These are phyloP conservation scores for Aphanomyces euteiches DNA, from an alignment of 352 stramenopile species.

Conservation along the genomic window DNA sequence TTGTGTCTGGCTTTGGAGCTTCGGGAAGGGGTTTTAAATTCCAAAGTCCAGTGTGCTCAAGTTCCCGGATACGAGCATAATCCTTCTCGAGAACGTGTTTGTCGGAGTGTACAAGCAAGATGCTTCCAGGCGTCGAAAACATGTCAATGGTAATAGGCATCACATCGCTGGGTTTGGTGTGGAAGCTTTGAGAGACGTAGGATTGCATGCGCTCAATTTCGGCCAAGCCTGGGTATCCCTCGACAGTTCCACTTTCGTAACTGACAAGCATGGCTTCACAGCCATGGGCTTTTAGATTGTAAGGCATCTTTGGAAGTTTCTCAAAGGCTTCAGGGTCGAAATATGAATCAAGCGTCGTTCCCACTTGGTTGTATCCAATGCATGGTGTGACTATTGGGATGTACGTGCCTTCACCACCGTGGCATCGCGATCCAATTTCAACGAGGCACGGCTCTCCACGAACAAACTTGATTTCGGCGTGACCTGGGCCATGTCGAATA, in stretches of 20 bases:
- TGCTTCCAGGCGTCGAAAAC: slow-evolving; percentile 83
- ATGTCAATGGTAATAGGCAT: slow-evolving; percentile 83
- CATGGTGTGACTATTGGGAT: slow-evolving; percentile 82
- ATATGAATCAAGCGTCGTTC: slow-evolving; percentile 85
- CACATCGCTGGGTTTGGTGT: slow-evolving; percentile 55
- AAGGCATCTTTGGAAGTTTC: slow-evolving; percentile 46
- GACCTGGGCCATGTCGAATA: slow-evolving; percentile 74
- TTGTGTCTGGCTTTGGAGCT: neutral
- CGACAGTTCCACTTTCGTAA: slow-evolving; percentile 80
- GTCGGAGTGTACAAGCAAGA: slow-evolving; percentile 80
- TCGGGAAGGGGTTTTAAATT: slow-evolving; percentile 30
- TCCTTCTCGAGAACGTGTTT: slow-evolving; percentile 69
- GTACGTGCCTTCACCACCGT: slow-evolving; percentile 93
- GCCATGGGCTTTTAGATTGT: slow-evolving; percentile 69
- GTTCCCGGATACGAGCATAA: slow-evolving; percentile 78
- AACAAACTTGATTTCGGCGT: slow-evolving; percentile 87
- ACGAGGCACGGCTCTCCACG: slow-evolving; percentile 86
- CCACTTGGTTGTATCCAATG: slow-evolving; percentile 92
- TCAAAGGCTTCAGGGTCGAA: slow-evolving; percentile 67
- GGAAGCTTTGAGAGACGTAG: slow-evolving; percentile 77
- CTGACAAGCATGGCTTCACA: slow-evolving; percentile 91
- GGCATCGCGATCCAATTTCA: slow-evolving; percentile 92
- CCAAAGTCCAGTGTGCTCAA: slow-evolving; percentile 75
- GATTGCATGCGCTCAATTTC: slow-evolving; percentile 85
- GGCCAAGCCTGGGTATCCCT: slow-evolving; percentile 74